Conservation (phyloP, 345 rosid genomes). For the Acer campestre region DNA sequence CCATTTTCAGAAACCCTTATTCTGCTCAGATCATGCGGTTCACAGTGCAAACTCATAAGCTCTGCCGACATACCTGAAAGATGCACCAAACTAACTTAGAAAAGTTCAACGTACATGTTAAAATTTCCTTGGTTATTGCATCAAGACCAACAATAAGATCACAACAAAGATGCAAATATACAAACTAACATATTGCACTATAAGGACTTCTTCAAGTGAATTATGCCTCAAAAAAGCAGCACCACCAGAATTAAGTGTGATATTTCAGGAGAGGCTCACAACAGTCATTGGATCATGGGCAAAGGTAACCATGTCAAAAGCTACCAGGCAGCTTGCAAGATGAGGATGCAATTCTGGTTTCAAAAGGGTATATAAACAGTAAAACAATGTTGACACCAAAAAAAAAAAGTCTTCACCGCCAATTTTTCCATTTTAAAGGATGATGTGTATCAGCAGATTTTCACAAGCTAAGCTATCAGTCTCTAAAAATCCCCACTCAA, state of each 20-base stretch:
- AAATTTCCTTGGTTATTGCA: neutral
- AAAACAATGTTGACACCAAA: too few relatives aligned
- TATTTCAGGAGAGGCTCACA: neutral
- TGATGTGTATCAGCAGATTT: neutral
- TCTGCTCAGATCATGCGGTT: constrained; percentile 64
- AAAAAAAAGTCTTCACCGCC: neutral
- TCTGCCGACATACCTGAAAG: constrained; percentile 76
- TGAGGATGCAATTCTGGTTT: neutral
- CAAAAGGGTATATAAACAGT: too few relatives aligned
- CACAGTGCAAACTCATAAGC: constrained; percentile 54
- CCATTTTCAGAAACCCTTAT: constrained; percentile 50
- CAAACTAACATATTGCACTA: neutral
- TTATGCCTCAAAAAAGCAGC: neutral
- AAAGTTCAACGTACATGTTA: neutral
- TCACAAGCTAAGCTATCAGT: neutral
- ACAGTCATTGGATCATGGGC: neutral
- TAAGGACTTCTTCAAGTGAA: neutral
- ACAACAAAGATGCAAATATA: neutral
- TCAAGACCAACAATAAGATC: constrained; percentile 11
- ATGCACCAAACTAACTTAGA: constrained; percentile 13
- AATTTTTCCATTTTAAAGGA: neutral
- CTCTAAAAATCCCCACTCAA: neutral
- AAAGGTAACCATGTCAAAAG: neutral
- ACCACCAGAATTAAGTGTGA: neutral
- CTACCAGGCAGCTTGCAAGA: neutral